These are phyloP conservation scores for Fomitopsis pinicola DNA, from an alignment of 1,284 basidiomycete genomes.

Conservation along the genomic window DNA sequence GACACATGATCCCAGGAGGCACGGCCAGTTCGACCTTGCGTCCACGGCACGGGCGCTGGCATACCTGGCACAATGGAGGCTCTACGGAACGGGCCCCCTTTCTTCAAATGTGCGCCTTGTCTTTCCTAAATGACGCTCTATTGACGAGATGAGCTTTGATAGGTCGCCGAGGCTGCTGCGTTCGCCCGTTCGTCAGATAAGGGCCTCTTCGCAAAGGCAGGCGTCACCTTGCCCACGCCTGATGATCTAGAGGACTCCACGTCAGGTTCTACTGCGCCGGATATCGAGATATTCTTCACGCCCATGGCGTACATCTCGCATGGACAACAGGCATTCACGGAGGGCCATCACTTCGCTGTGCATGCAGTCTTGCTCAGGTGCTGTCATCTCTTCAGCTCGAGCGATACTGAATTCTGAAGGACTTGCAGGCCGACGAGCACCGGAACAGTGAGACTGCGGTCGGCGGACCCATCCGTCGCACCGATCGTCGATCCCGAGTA, in stretches of 20 bases:
- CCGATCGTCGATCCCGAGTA: slow-evolving; percentile 45
- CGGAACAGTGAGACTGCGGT: slow-evolving; percentile 37
- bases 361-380: slow-evolving; percentile 29
- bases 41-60: slow-evolving; percentile 19
- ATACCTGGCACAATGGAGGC: slow-evolving; percentile 37
- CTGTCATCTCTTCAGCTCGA: neutral
- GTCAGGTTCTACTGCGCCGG: slow-evolving; percentile 52
- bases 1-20: slow-evolving; percentile 20
- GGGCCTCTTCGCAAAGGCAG: slow-evolving; percentile 38
- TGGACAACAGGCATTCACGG: slow-evolving; percentile 12
- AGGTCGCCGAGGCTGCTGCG: slow-evolving; percentile 56
- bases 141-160: neutral
- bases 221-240: slow-evolving; percentile 26
- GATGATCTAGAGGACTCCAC: slow-evolving; percentile 44
- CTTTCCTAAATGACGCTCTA: too few relatives aligned
- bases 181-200: slow-evolving; percentile 57
- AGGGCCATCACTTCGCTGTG: slow-evolving; percentile 25
- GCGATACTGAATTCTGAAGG: neutral
- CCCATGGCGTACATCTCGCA: slow-evolving; percentile 40
- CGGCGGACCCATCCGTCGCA: slow-evolving; percentile 34
- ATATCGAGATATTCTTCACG: slow-evolving; percentile 55
- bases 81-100: slow-evolving; percentile 42
- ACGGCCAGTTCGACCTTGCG: neutral
- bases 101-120: slow-evolving; percentile 46
- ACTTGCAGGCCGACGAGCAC: slow-evolving; percentile 37